Base-by-base conservation (phyloP, 1,139 yeast species). In the Suhomyces anneliseae region DNA sequence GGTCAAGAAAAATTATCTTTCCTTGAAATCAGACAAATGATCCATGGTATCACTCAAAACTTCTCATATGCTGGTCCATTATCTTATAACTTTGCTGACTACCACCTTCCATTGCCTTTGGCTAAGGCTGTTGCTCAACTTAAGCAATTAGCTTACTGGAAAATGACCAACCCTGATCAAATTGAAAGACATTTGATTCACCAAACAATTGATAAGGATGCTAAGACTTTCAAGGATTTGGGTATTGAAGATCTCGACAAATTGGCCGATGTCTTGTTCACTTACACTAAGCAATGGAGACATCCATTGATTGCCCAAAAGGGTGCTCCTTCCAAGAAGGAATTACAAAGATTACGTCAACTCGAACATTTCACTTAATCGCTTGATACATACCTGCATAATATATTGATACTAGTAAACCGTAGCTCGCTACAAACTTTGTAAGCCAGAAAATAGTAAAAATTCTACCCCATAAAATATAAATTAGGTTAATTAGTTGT, bases 141-240 rank as follows among this genome's bases (percentile, higher is more conserved):
- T 42, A 83, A 83, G 65, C 78, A 76, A 57, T 64, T 71, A 51
- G 70, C 81, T 47, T 87, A 87, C 78, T 86, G 92, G 87, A 80
- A 78, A 59, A 76, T 81, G 60, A 74, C 83, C 50, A 85, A 83
- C 60, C 81, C 89, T 33, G 96, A 89, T 67, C 87, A 85, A 66
- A 77, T 87, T 51, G 88, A 84, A 68, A 83, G 96, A 70, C 85
- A 83, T 69, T 77, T 81, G 60, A 76, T 87, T 54, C 74, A 87
- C 69, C 96, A 89, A 69, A 61, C 64, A 26, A 75, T 85, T 54
- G 87, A 84, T 59, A 76, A 81, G 39, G 65, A 67, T 36, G 90
- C 90, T 36, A 72, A 76, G 60, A 82, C 87, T 14, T 89, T 85
- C 68, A 73, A 70, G 35, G 95, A 88, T 61, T 79, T 89, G 61